Evolutionary conservation across 805 yeast genomes (phyloP).

Genomic region (Kazachstania psychrophila): DNA sequence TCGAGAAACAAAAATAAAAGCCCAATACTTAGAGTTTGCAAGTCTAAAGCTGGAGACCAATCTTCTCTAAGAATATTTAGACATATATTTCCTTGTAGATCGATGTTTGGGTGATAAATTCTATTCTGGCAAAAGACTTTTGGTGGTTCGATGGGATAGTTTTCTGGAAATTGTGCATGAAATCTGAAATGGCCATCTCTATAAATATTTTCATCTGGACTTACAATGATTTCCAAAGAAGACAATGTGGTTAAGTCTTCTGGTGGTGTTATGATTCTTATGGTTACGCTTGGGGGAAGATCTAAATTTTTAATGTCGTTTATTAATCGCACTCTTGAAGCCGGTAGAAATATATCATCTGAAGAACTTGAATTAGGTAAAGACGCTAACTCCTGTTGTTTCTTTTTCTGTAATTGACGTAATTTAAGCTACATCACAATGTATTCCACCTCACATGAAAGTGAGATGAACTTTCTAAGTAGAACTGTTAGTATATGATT

Average conservation of each 20-base stretch:
- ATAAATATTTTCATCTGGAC: conserved; percentile 27
- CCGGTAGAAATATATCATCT: conserved; percentile 6
- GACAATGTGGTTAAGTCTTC: conserved; percentile 8
- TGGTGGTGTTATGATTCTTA: conserved; percentile 8
- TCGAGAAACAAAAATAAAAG: conserved; percentile 77
- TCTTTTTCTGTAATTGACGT: conserved; percentile 20
- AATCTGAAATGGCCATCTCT: conserved; percentile 39
- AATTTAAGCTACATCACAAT: conserved; percentile 17
- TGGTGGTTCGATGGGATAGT: conserved; percentile 91
- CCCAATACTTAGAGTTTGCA: conserved; percentile 77
- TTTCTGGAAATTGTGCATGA: conserved; percentile 52
- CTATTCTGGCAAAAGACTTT: conserved; percentile 60
- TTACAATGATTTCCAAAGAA: conserved; percentile 11
- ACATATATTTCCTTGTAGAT: conserved; percentile 82
- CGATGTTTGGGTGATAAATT: conserved; percentile 92
- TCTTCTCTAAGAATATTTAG: conserved; percentile 86
- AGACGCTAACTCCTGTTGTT: conserved; percentile 8
- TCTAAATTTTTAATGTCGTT: conserved; percentile 21
- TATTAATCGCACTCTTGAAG: conserved; percentile 20
- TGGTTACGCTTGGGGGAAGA: conserved; percentile 17
- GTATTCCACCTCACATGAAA: too few relatives aligned
- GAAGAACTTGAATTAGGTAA: too few relatives aligned
- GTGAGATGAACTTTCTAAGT: too few relatives aligned
- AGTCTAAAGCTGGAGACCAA: conserved; percentile 87
- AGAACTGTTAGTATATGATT: too few relatives aligned